Percentiles rank a stretch among this genome's conserved stretches.
These are phyloP conservation scores for Trametes sp. DNA, from an alignment of 1,284 basidiomycete species.

Conservation along the genomic window DNA sequence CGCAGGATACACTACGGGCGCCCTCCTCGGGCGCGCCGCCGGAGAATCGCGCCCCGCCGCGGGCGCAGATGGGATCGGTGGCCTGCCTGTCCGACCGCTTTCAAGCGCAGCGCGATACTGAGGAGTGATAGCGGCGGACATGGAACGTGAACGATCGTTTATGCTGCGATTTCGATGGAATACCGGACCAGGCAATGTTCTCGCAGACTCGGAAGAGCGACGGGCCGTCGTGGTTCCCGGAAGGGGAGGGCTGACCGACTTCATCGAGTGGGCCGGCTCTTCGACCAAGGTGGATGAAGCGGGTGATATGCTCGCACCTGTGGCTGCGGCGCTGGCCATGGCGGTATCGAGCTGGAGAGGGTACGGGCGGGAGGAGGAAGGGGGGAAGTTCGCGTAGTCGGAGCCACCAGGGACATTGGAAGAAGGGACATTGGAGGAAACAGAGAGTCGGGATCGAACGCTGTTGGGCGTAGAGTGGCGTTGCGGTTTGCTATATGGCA, in stretches of 20 bases:
- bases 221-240: slow-evolving; percentile 40
- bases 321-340: slow-evolving; percentile 40
- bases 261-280: slow-evolving; percentile 41
- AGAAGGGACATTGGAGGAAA: slow-evolving; percentile 33
- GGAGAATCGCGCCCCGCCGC: slow-evolving; percentile 58
- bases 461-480: slow-evolving; percentile 39
- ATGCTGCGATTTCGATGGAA: slow-evolving; percentile 61
- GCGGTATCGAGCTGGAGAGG: slow-evolving; percentile 58
- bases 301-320: slow-evolving; percentile 58
- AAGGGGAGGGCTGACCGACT: slow-evolving; percentile 17
- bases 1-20: slow-evolving; percentile 93
- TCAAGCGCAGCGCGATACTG: slow-evolving; percentile 44
- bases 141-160: slow-evolving; percentile 77
- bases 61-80: slow-evolving; percentile 47
- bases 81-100: slow-evolving; percentile 44
- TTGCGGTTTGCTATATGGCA: slow-evolving; percentile 56
- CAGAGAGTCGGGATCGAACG: slow-evolving; percentile 39
- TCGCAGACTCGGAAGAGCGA: slow-evolving; percentile 63
- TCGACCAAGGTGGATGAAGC: slow-evolving; percentile 61
- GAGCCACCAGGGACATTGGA: slow-evolving; percentile 35
- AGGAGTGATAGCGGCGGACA: slow-evolving; percentile 65
- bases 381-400: slow-evolving; percentile 31
- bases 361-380: slow-evolving; percentile 48
- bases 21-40: slow-evolving; percentile 49
- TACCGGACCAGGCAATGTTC: slow-evolving; percentile 53